These are phyloP conservation scores for Calvatia gigantea DNA, from an alignment of 768 basidiomycete genomes.

Conservation along the genomic window DNA sequence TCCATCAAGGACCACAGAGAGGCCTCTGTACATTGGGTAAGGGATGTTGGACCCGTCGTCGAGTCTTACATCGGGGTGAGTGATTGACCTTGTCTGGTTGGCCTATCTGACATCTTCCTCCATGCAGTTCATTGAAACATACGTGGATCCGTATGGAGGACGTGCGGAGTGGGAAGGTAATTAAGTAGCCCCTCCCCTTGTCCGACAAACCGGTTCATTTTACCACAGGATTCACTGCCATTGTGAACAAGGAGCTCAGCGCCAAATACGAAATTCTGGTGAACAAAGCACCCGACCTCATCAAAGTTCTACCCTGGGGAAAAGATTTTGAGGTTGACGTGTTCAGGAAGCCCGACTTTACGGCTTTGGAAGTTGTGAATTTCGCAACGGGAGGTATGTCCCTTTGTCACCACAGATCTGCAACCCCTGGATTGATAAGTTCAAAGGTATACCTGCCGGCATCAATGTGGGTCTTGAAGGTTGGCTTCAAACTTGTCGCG, in stretches of 20 bases:
- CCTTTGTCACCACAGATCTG: background rate
- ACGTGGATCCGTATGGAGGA: slow-evolving; percentile 87
- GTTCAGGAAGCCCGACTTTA: slow-evolving; percentile 87
- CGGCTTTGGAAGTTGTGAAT: slow-evolving; percentile 75
- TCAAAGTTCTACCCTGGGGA: slow-evolving; percentile 85
- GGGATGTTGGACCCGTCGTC: slow-evolving; percentile 83
- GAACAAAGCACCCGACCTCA: slow-evolving; percentile 68
- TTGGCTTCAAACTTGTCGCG: background rate
- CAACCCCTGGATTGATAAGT: slow-evolving; percentile 3
- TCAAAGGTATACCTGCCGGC: slow-evolving; percentile 75
- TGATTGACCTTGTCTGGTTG: slow-evolving; percentile 2
- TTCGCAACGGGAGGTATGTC: slow-evolving; percentile 78
- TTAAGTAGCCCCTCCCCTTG: slow-evolving; percentile 2
- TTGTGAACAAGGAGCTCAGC: slow-evolving; percentile 81
- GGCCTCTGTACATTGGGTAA: slow-evolving; percentile 79
- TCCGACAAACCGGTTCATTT: slow-evolving; percentile 10
- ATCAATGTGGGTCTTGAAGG: slow-evolving; percentile 58
- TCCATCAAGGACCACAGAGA: slow-evolving; percentile 78
- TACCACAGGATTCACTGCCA: slow-evolving; percentile 75
- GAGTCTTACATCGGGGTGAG: slow-evolving; percentile 79
- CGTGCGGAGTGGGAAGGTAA: slow-evolving; percentile 91
- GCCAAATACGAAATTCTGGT: slow-evolving; percentile 81
- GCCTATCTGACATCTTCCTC: background rate
- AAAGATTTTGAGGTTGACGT: slow-evolving; percentile 59
- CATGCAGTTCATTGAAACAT: slow-evolving; percentile 69